Evolutionary conservation across 2,329 filamentous ascomycete genomes (phyloP).

Genomic region (Penicillium sp.): DNA sequence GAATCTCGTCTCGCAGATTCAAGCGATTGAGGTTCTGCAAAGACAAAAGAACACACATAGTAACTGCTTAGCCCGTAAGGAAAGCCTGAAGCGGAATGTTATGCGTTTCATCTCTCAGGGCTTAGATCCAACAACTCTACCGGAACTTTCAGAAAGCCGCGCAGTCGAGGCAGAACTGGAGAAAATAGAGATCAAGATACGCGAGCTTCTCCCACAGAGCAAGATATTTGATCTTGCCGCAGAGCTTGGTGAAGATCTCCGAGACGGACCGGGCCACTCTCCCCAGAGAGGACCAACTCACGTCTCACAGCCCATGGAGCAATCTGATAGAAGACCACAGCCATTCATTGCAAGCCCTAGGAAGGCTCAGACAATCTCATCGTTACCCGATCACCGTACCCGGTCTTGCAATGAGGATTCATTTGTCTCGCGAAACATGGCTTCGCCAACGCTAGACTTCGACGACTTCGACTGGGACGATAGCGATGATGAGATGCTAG

Average conservation of each 20-base stretch:
- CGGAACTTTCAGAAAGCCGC: slow-evolving; percentile 37
- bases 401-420: slow-evolving; percentile 26
- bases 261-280: background rate
- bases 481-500: slow-evolving; percentile 50
- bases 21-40: slow-evolving; percentile 39
- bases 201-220: slow-evolving; percentile 33
- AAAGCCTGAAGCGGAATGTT: slow-evolving; percentile 38
- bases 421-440: slow-evolving; percentile 45
- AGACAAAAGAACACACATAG: slow-evolving; percentile 30
- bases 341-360: slow-evolving; percentile 5
- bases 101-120: slow-evolving; percentile 39
- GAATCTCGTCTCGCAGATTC: slow-evolving; percentile 37
- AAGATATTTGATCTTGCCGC: slow-evolving; percentile 27
- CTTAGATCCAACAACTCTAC: slow-evolving; percentile 32
- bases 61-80: slow-evolving; percentile 31
- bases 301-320: background rate
- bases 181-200: slow-evolving; percentile 38
- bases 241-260: background rate
- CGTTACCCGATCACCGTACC: slow-evolving; percentile 18
- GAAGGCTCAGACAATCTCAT: slow-evolving; percentile 8
- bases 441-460: slow-evolving; percentile 33
- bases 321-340: slow-evolving; percentile 2
- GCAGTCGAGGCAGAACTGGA: slow-evolving; percentile 35
- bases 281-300: background rate
- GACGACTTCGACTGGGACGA: slow-evolving; percentile 48